Conservation (phyloP, 192 early-diverging fungal species). For the Podila minutissima region DNA sequence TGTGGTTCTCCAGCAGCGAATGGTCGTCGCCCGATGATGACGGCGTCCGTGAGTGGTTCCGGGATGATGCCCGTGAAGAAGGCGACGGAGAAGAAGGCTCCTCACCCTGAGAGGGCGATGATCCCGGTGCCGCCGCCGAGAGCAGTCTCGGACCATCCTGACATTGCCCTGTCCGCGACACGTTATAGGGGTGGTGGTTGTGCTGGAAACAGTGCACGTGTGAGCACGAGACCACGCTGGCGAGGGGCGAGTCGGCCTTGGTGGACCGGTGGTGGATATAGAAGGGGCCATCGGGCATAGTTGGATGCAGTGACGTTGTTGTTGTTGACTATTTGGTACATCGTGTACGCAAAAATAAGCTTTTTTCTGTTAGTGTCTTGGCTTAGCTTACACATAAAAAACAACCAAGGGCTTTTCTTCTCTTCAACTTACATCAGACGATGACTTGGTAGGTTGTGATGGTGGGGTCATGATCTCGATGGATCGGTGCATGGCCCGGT, state of each 20-base stretch:
- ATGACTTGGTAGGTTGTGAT: not conserved
- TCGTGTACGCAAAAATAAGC: too few species aligned
- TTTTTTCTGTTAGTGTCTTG: not conserved
- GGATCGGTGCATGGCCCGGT: slow-evolving; percentile 40
- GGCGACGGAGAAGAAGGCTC: not conserved
- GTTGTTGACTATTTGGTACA: not conserved
- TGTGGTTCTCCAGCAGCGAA: slow-evolving; percentile 38
- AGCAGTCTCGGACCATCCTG: not conserved
- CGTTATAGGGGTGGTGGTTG: not conserved
- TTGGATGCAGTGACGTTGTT: slow-evolving; percentile 15
- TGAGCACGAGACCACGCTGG: slow-evolving; percentile 11
- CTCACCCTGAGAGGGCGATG: not conserved
- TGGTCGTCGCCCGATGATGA: slow-evolving; percentile 12
- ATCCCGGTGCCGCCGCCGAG: too few species aligned
- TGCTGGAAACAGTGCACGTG: slow-evolving; percentile 33
- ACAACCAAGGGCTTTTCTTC: too few species aligned
- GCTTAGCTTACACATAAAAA: not conserved
- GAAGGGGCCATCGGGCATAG: slow-evolving; percentile 36
- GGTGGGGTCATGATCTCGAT: slow-evolving; percentile 48
- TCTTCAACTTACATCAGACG: not conserved
- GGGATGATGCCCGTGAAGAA: not conserved
- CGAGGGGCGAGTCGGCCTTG: slow-evolving; percentile 8
- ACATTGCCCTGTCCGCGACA: slow-evolving; percentile 5
- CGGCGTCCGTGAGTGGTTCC: not conserved
- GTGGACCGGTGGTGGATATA: slow-evolving; percentile 49